phyloP scores from a whole-genome alignment of 345 rosid species.

The Atalantia buxifolia region DNA sequence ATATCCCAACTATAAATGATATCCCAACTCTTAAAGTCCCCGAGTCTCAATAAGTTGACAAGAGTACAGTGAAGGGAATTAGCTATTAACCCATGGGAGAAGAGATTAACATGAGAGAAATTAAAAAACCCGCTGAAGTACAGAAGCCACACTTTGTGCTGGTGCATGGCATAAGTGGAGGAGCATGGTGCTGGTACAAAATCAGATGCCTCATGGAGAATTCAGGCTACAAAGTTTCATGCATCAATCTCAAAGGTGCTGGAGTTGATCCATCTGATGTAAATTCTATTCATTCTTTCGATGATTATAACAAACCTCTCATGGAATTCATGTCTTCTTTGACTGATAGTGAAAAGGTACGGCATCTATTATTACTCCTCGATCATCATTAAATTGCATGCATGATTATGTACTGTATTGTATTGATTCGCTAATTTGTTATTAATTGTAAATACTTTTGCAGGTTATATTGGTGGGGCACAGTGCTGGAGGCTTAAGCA shows the following conservation, averaged over 20 bases:
- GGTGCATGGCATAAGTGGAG: constrained; percentile 75
- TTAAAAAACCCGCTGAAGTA: not conserved
- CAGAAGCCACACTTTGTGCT: constrained; percentile 59
- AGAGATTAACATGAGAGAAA: constrained; percentile 19
- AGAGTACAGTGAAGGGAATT: not conserved
- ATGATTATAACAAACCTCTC: constrained; percentile 78
- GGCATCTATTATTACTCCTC: not conserved
- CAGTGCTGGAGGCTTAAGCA: constrained; percentile 87
- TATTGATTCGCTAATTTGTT: not conserved
- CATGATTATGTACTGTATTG: not conserved
- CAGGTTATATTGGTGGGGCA: constrained; percentile 91
- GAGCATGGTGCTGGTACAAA: constrained; percentile 98
- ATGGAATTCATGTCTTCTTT: constrained; percentile 54
- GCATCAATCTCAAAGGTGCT: constrained; percentile 70
- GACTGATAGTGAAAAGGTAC: constrained; percentile 61
- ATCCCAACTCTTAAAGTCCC: not conserved
- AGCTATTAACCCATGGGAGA: constrained; percentile 33
- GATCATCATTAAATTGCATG: not conserved
- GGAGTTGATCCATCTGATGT: constrained; percentile 59
- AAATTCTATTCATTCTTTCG: constrained; percentile 47
- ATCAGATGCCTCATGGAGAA: constrained; percentile 68
- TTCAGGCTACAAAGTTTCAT: constrained; percentile 69
- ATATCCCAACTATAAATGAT: constrained; percentile 17
- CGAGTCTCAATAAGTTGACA: not conserved
- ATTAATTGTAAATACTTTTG: not conserved